These are phyloP conservation scores for Verbena officinalis DNA, from an alignment of 257 asterid genomes.

Conservation along the genomic window DNA sequence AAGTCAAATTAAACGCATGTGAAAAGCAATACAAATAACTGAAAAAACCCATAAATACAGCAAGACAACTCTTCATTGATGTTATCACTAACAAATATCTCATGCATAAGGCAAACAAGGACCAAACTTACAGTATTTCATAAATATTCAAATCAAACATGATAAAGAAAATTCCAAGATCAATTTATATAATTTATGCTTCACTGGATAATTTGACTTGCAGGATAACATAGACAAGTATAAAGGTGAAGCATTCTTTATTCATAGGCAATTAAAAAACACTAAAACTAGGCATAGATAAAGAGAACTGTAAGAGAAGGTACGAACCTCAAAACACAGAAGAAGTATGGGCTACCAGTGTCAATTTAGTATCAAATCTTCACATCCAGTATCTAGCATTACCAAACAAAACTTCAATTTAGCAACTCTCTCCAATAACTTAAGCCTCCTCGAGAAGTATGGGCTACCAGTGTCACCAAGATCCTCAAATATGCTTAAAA, in stretches of 20 bases:
- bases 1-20: not conserved
- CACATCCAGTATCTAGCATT: constrained; percentile 79
- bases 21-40: no score
- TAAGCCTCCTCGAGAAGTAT: constrained; percentile 58
- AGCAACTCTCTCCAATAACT: constrained; percentile 68
- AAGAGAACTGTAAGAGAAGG: constrained; percentile 2
- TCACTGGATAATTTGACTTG: not conserved
- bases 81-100: not conserved
- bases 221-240: not conserved
- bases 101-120: not conserved
- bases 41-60: not conserved
- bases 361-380: constrained; percentile 61
- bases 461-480: constrained; percentile 60
- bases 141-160: not conserved
- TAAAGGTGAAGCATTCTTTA: not conserved
- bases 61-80: not conserved
- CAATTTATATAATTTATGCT: constrained; percentile 12
- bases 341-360: constrained; percentile 65
- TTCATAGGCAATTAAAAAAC: constrained; percentile 10
- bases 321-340: constrained; percentile 67
- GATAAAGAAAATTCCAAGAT: not conserved
- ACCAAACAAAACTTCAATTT: constrained; percentile 60
- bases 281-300: constrained; percentile 16
- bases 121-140: not conserved
- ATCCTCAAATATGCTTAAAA: constrained; percentile 66